Evolutionary conservation across 805 yeast species (phyloP).

Genomic region (Candida wancherniae): DNA sequence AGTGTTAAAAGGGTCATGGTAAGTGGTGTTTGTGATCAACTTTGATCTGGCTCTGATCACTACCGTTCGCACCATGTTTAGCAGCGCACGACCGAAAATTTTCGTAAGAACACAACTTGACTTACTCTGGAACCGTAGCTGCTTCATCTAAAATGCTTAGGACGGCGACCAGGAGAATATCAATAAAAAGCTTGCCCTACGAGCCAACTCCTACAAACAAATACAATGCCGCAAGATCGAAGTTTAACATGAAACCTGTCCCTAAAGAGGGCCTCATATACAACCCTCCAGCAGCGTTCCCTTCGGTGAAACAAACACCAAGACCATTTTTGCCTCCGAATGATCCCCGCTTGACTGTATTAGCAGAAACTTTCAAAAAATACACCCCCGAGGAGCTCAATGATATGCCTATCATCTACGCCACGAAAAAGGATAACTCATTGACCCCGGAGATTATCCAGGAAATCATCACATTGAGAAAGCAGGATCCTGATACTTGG

Average conservation of each 20-base stretch:
- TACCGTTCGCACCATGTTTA: no score
- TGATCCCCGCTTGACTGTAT: conserved; percentile 51
- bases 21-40: no score
- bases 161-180: conserved; percentile 12
- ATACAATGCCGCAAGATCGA: conserved; percentile 59
- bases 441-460: conserved; percentile 53
- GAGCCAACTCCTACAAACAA: conserved; percentile 45
- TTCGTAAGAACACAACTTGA: no score
- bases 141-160: no score
- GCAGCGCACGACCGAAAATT: conserved; percentile 15
- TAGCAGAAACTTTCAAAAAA: conserved; percentile 22
- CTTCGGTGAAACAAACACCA: conserved; percentile 59
- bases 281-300: conserved; percentile 55
- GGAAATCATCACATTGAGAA: conserved; percentile 55
- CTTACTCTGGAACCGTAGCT: no score
- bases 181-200: conserved; percentile 25
- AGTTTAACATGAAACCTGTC: conserved; percentile 58
- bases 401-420: conserved; percentile 40
- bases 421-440: conserved; percentile 40
- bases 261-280: conserved; percentile 55
- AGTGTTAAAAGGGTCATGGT: no score
- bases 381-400: conserved; percentile 31
- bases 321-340: conserved; percentile 58
- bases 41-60: no score
- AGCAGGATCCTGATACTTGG: conserved; percentile 55